Percentiles rank a stretch among this genome's conserved stretches.
phyloP scores from a whole-genome alignment of 1,284 basidiomycete species.

The Apiotrichum sp. region DNA sequence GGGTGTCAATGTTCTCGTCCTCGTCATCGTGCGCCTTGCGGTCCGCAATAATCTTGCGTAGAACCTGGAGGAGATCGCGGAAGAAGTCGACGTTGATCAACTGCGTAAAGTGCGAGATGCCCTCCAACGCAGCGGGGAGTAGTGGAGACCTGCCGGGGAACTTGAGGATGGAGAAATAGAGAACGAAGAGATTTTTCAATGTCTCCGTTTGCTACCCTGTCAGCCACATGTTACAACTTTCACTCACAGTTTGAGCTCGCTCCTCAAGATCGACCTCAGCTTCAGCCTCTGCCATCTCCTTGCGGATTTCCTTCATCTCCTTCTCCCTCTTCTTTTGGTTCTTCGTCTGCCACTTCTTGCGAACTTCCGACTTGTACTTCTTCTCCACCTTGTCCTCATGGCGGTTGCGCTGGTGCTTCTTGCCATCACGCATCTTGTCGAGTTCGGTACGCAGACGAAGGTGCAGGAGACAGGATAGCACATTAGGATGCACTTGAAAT shows the following conservation, averaged over 20 bases:
- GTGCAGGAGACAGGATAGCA: constrained; percentile 76
- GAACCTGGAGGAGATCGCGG: constrained; percentile 82
- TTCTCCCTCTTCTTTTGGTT: constrained; percentile 72
- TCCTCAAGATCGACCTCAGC: constrained; percentile 93
- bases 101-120: constrained; percentile 89
- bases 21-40: constrained; percentile 47
- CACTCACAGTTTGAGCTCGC: constrained; percentile 67
- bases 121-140: constrained; percentile 80
- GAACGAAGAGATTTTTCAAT: constrained; percentile 91
- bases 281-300: constrained; percentile 87
- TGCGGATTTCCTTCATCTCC: constrained; percentile 76
- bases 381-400: constrained; percentile 52
- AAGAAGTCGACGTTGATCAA: constrained; percentile 99
- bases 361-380: constrained; percentile 60
- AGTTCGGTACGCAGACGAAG: constrained; percentile 86
- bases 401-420: constrained; percentile 52
- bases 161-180: constrained; percentile 96
- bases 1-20: constrained; percentile 29
- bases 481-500: constrained; percentile 83
- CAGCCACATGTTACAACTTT: neutral
- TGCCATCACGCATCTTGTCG: constrained; percentile 50
- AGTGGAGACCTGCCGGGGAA: constrained; percentile 73
- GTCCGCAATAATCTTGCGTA: constrained; percentile 67
- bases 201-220: constrained; percentile 84
- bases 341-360: constrained; percentile 70